Percentiles rank a stretch among this genome's conserved stretches.
These are phyloP conservation scores for Eruca vesicaria DNA, from an alignment of 441 rosid genomes.

Conservation along the genomic window DNA sequence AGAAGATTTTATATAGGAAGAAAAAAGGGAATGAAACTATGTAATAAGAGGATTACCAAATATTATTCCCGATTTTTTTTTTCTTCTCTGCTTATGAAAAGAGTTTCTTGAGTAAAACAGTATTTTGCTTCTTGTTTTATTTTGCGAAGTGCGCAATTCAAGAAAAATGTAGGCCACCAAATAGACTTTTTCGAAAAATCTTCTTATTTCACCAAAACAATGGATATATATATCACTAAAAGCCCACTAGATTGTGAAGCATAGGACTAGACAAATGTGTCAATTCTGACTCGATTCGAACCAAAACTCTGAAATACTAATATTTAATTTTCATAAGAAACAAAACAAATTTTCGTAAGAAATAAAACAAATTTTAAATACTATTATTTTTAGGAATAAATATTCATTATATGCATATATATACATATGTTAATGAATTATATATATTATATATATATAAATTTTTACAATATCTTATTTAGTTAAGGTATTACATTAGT, in stretches of 20 bases:
- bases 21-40: not conserved
- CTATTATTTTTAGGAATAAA: too few species aligned
- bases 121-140: not conserved
- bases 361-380: too few species aligned
- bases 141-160: not conserved
- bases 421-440: too few species aligned
- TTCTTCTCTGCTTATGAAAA: not conserved
- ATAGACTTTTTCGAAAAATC: not conserved
- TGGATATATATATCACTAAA: not conserved
- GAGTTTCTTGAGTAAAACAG: not conserved
- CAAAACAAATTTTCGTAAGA: too few species aligned
- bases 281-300: too few species aligned
- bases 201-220: not conserved
- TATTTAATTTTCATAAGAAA: too few species aligned
- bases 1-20: not conserved
- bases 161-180: not conserved
- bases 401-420: too few species aligned
- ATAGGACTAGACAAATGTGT: too few species aligned
- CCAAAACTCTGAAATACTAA: too few species aligned
- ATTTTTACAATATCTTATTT: too few species aligned
- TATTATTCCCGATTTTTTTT: not conserved
- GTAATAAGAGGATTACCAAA: conserved; percentile 20
- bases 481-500: too few species aligned
- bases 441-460: too few species aligned
- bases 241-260: not conserved